Base-by-base conservation (phyloP, 306 rosid genomes). In the Casuarina cunninghamiana region DNA sequence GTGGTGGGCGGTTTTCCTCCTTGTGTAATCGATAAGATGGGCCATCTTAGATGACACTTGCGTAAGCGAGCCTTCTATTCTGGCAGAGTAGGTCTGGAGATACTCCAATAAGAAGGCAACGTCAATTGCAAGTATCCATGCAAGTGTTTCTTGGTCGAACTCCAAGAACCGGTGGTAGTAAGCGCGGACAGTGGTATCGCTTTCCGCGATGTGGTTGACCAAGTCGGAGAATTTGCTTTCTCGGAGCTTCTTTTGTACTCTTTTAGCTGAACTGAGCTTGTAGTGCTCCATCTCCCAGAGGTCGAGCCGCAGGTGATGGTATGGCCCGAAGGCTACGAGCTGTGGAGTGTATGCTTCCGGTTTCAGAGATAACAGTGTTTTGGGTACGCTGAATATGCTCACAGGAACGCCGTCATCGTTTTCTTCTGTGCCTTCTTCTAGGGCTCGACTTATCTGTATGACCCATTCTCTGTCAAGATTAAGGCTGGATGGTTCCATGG, bases 71-170 rank as follows among this genome's bases (percentile, higher is more conserved):
- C 42, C 62, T 42, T 53, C 43, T 3, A 0, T 44, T 19, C 2
- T 4, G 4, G n/a, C 6, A 2, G 55, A 19, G 49, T 74, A 58
- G 39, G 71, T 61, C 7, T 61, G 70, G 1, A 75, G 78, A 42
- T 43, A 75, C 45, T 75, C 70, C 43, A 60, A 46, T 55, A 75
- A 60, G 35, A 58, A 75, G 7, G 58, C 19, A 41, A 45, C 46
- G n/a, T 75, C 78, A 10, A 75, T 61, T 4, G 78, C 55, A 10
- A 75, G 13, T 26, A 75, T 5, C 78, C 78, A 75, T 0, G 78
- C 55, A 0, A 75, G 71, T 10, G 43, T 75, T 61, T 60, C 57
- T 10, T 2, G 44, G 43, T 43, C 35, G n/a, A 60, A 75, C 32
- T 75, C 58, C n/a, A 75, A 46, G 32, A 58, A 45, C 15, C 46